Percentiles rank a stretch among this genome's conserved stretches.
Conservation (phyloP, 2,329 filamentous ascomycete genomes). For the Trichophyton simii region DNA sequence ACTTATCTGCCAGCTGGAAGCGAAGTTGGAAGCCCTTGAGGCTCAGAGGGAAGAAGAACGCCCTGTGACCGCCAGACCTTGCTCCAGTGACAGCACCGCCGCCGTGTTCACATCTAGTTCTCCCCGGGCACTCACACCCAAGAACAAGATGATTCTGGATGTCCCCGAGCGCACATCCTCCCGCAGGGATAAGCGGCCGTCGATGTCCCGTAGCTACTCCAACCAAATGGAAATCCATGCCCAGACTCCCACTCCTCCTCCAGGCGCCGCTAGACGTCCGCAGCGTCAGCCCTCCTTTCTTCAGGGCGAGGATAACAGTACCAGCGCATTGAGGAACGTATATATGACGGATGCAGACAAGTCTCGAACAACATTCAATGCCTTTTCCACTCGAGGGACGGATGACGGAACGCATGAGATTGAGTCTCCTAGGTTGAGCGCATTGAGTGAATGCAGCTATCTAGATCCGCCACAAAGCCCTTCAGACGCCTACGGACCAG, state of each 20-base stretch:
- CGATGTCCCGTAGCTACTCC: constrained; percentile 10
- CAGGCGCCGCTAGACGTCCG: constrained; percentile 20
- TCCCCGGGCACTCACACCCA: constrained; percentile 20
- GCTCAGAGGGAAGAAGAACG: constrained; percentile 7
- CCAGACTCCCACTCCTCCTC: constrained; percentile 12
- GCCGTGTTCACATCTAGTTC: constrained; percentile 10
- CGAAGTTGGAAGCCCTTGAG: constrained; percentile 25
- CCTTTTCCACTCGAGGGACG: constrained; percentile 25
- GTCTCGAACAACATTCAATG: constrained; percentile 19
- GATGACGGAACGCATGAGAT: constrained; percentile 24
- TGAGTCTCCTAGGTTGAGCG: constrained; percentile 31
- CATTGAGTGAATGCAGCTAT: constrained; percentile 35
- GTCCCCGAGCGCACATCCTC: constrained; percentile 32
- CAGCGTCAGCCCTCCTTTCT: constrained; percentile 27
- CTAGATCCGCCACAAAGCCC: constrained; percentile 23
- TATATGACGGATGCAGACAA: constrained; percentile 23
- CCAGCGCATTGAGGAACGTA: constrained; percentile 29
- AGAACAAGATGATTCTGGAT: constrained; percentile 18
- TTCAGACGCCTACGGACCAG: not conserved
- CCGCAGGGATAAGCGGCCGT: constrained; percentile 17
- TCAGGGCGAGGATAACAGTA: constrained; percentile 24
- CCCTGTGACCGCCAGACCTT: constrained; percentile 19
- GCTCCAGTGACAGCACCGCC: constrained; percentile 14
- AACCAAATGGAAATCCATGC: constrained; percentile 7
- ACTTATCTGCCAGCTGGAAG: constrained; percentile 33